Evolutionary conservation across 2,329 filamentous ascomycete species (phyloP).

Genomic region (Periconia sp.): DNA sequence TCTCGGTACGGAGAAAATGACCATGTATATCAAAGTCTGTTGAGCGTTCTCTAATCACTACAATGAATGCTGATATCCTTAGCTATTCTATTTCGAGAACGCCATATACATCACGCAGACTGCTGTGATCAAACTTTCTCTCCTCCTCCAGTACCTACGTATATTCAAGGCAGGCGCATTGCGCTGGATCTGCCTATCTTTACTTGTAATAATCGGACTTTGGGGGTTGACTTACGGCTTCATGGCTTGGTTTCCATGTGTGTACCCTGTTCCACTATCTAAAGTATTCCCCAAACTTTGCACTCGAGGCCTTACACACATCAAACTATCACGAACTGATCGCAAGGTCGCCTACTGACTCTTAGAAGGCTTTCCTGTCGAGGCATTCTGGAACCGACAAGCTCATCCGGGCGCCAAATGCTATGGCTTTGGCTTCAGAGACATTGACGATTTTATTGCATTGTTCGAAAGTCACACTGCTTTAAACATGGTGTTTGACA

Average conservation of each 20-base stretch:
- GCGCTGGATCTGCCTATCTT: conserved; percentile 32
- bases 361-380: conserved; percentile 24
- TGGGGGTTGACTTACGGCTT: conserved; percentile 41
- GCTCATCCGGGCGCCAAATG: conserved; percentile 25
- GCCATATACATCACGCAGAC: conserved; percentile 37
- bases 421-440: conserved; percentile 34
- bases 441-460: conserved; percentile 24
- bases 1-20: conserved; percentile 13
- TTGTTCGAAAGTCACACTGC: conserved; percentile 36
- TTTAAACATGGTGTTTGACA: conserved; percentile 43
- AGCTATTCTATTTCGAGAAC: conserved; percentile 38
- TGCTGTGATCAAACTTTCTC: conserved; percentile 42
- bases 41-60: not conserved
- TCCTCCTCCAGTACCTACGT: conserved; percentile 45
- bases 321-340: not conserved
- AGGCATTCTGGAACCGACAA: conserved; percentile 29
- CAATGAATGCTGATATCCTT: not conserved
- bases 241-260: conserved; percentile 38
- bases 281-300: not conserved
- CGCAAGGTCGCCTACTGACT: too few species aligned
- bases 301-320: too few species aligned
- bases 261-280: not conserved
- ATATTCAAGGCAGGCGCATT: conserved; percentile 41
- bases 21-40: conserved; percentile 23
- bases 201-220: conserved; percentile 27